These are phyloP conservation scores for Piper longum DNA, from an alignment of 164 flowering plant genomes.

Conservation along the genomic window DNA sequence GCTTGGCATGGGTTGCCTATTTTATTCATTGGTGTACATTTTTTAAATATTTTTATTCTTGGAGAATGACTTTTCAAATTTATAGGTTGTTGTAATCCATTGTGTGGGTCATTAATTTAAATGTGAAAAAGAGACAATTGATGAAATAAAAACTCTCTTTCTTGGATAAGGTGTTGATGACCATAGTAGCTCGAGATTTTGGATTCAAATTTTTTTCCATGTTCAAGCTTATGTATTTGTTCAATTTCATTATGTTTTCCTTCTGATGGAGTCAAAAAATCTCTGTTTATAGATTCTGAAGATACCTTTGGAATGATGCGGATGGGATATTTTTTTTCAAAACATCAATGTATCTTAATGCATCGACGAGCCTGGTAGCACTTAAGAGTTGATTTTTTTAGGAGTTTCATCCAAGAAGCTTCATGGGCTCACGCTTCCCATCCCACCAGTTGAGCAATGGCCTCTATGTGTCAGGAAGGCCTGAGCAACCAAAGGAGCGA, in stretches of 20 bases:
- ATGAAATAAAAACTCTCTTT: too few species aligned
- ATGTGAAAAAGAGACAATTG: too few species aligned
- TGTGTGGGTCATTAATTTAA: too few species aligned
- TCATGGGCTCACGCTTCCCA: slow-evolving; percentile 2
- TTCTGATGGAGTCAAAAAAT: neutral
- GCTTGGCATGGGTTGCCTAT: too few species aligned
- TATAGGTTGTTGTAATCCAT: too few species aligned
- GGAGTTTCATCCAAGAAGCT: neutral
- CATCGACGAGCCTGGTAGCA: neutral
- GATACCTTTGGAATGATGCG: neutral
- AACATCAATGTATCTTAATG: neutral
- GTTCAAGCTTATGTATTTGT: neutral
- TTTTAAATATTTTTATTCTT: too few species aligned
- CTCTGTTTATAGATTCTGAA: neutral
- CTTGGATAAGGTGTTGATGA: too few species aligned
- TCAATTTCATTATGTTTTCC: neutral
- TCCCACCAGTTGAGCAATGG: slow-evolving; percentile 7
- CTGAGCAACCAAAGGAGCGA: slow-evolving; percentile 76
- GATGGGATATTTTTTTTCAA: too few species aligned
- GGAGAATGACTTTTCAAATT: too few species aligned
- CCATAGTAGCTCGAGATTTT: too few species aligned
- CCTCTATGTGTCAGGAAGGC: slow-evolving; percentile 6
- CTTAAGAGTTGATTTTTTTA: neutral
- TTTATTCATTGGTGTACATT: too few species aligned
- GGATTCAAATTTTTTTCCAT: too few species aligned